These are phyloP conservation scores for Hortiboletus campestris DNA, from an alignment of 768 basidiomycete species.

Conservation along the genomic window DNA sequence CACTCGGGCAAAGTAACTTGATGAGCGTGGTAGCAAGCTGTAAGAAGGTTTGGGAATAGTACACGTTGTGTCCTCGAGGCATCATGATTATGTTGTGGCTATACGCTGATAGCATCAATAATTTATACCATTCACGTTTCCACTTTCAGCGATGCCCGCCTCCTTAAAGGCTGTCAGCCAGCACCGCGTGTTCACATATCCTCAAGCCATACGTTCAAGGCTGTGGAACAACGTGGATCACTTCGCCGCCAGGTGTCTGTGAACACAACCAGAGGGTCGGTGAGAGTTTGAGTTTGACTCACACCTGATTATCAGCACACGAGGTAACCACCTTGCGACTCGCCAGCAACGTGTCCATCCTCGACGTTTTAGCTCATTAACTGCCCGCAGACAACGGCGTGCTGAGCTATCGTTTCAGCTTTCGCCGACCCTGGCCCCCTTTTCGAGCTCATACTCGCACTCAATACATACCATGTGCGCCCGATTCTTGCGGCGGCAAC, in stretches of 20 bases:
- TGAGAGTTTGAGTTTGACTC: slow-evolving; percentile 4
- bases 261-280: background rate
- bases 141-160: background rate
- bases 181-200: slow-evolving; percentile 6
- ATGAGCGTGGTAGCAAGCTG: background rate
- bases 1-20: background rate
- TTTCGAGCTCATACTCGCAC: background rate
- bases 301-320: slow-evolving; percentile 11
- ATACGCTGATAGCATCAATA: background rate
- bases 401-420: background rate
- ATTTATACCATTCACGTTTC: background rate
- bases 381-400: slow-evolving; percentile 1
- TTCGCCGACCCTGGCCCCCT: background rate
- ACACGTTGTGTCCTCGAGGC: slow-evolving; percentile 27
- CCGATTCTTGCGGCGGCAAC: background rate
- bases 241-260: slow-evolving; percentile 2
- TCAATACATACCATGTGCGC: slow-evolving; percentile 16
- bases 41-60: background rate
- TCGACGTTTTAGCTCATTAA: background rate
- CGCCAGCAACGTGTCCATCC: slow-evolving; percentile 2
- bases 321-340: slow-evolving; percentile 10
- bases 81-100: slow-evolving; percentile 16
- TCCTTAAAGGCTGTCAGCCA: background rate
- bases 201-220: background rate
- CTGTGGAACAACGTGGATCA: slow-evolving; percentile 6